These are phyloP conservation scores for Taxawa tesnikishii DNA, from an alignment of 2,329 filamentous ascomycete genomes.

Conservation along the genomic window DNA sequence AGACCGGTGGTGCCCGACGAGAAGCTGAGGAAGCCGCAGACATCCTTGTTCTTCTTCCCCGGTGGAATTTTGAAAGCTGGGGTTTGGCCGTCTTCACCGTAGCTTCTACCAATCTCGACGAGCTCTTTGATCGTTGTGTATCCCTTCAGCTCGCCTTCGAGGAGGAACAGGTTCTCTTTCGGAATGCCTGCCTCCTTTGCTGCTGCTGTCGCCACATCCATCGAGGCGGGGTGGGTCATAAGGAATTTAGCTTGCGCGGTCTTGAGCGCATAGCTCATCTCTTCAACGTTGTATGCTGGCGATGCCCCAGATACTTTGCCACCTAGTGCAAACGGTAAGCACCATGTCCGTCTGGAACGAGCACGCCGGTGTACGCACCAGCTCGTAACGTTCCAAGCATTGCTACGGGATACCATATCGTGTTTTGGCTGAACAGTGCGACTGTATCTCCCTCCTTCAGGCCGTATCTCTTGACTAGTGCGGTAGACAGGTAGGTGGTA, in stretches of 20 bases:
- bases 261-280: conserved; percentile 54
- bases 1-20: conserved; percentile 37
- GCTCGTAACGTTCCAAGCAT: conserved; percentile 42
- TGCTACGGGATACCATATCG: conserved; percentile 52
- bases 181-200: conserved; percentile 43
- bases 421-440: conserved; percentile 51
- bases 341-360: too few relatives aligned
- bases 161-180: conserved; percentile 40
- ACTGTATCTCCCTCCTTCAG: conserved; percentile 44
- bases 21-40: conserved; percentile 42
- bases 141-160: conserved; percentile 40
- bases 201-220: conserved; percentile 42
- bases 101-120: conserved; percentile 29
- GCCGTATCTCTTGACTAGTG: conserved; percentile 42
- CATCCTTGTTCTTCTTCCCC: conserved; percentile 43
- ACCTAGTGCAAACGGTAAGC: too few relatives aligned
- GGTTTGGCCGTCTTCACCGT: conserved; percentile 31
- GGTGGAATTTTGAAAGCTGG: conserved; percentile 35
- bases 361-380: too few relatives aligned
- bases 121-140: conserved; percentile 37
- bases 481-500: conserved; percentile 48
- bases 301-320: conserved; percentile 50
- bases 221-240: conserved; percentile 42
- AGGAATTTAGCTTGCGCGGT: conserved; percentile 45
- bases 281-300: conserved; percentile 54